Evolutionary conservation across 208 protist genomes (phyloP), one percentile per base, ranked within the genome.

Genomic region (Borovskyia barvae): DNA sequence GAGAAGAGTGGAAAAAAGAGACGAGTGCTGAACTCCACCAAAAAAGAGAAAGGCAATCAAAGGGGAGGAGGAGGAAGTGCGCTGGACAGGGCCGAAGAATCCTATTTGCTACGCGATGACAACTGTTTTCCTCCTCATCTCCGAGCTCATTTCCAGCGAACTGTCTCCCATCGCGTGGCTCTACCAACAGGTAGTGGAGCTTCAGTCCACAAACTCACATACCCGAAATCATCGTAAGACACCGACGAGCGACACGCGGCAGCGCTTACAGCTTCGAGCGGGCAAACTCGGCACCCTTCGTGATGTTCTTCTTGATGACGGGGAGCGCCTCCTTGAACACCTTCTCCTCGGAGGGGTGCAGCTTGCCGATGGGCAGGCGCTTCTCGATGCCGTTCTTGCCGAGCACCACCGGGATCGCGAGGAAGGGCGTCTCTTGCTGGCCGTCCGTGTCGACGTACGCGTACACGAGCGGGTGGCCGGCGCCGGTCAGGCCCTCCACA

Each of bases 361-460:
- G 62, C 29, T 33, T 22, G 39, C 85, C 85, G 32, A 96, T 71
- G n/a, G 87, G 80, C 32, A 96, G 87, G 36, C 81, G 78, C 45
- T 73, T 60, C 56, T 78, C 82, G 46, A 95, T 88, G 35, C 89
- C 89, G 36, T 83, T 72, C 61, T 67, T 68, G 48, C 86, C 85
- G 8, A 95, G 75, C 24, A 87, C 52, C 26, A 93, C 73, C 0
- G 89, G 89, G 28, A 90, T 77, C 22, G 85, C 85, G 24, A 95
- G 66, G 75, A 87, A 95, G 15, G 66, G 30, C 40, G 65, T 68
- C 20, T 87, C 68, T 29, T 84, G 72, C 62, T 80, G 22, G 50
- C 85, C 78, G 56, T 89, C 82, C 11, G 84, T 95, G 74, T 95
- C 89, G 4, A 93, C 85, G 64, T 87, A 92, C 15, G 83, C 67